Base-by-base conservation (phyloP, 768 basidiomycete genomes). In the Serendipita sp. region DNA sequence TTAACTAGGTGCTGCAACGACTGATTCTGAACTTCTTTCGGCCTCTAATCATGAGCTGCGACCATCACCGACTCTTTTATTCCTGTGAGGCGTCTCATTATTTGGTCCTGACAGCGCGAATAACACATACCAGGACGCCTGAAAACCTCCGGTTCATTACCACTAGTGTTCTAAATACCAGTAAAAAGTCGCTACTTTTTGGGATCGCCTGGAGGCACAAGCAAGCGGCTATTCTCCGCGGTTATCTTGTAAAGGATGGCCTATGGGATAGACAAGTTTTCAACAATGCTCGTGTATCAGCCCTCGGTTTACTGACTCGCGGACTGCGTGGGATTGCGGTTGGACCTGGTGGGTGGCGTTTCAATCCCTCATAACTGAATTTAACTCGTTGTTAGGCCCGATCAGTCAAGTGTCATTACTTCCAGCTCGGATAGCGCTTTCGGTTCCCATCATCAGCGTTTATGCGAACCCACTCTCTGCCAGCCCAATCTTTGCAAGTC, bases 211-310 rank as follows among this genome's bases (percentile, higher is more conserved):
- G 82, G 78, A 79, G 87, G 33, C 93, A 93, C 72, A 95, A 95
- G 70, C 65, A 82, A 17, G 77, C 84, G 0, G 80, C 78, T 2
- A 72, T 93, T 3, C 69, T 72, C 0, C 86, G 89, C 63, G 93
- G 93, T 3, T 88, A 84, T 66, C 66, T 91, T 42, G 84, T 81
- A 16, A 85, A 85, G 69, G 83, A 86, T 63, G 86, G 86, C 63
- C 70, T 90, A n/a, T 91, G 89, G 86, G 92, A 96, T 70, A 79
- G 84, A 61, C 73, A 85, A 11, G 80, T 90, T 30, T 88, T 90
- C 70, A 83, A 84, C 62, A 72, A 73, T 11, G 85, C 89, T 11
- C 78, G 93, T 24, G 76, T 76, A 42, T 70, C 74, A 65, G 77
- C 82, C 30, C 69, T 88, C 64, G 82, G 86, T 63, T 78, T 82